phyloP scores from a whole-genome alignment of 2,329 filamentous ascomycete species.

The Penicillium olsonii region DNA sequence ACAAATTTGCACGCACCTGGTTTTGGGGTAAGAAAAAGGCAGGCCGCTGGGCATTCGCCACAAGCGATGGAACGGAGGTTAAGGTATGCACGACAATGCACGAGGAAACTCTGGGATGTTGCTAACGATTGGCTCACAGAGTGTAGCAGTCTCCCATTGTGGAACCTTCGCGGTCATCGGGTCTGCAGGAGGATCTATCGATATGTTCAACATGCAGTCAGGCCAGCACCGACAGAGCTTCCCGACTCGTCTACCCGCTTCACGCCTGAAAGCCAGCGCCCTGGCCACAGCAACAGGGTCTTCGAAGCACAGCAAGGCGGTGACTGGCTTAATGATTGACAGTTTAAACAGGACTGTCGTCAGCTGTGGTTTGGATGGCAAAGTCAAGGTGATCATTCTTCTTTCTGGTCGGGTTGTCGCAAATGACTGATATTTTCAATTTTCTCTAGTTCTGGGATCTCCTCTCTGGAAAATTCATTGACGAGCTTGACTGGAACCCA shows the following conservation, averaged over 20 bases:
- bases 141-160: slow-evolving; percentile 85
- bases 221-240: slow-evolving; percentile 86
- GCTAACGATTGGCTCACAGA: slow-evolving; percentile 48
- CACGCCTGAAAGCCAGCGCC: slow-evolving; percentile 53
- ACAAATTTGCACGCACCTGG: slow-evolving; percentile 88
- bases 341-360: slow-evolving; percentile 83
- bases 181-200: slow-evolving; percentile 77
- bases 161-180: slow-evolving; percentile 92
- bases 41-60: slow-evolving; percentile 89
- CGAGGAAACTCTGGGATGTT: neutral
- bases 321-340: slow-evolving; percentile 87
- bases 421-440: neutral
- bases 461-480: slow-evolving; percentile 72
- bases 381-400: slow-evolving; percentile 65
- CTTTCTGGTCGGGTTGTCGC: neutral
- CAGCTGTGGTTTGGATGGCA: slow-evolving; percentile 86
- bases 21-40: slow-evolving; percentile 96
- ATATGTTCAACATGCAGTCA: slow-evolving; percentile 97
- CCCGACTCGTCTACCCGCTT: slow-evolving; percentile 72
- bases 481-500: slow-evolving; percentile 81
- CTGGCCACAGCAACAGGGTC: slow-evolving; percentile 43
- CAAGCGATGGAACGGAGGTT: slow-evolving; percentile 78
- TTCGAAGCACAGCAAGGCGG: slow-evolving; percentile 75
- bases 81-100: slow-evolving; percentile 38
- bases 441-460: slow-evolving; percentile 82